Base-by-base conservation (phyloP, 2,329 filamentous ascomycete genomes). In the Fusarium nematophilum region DNA sequence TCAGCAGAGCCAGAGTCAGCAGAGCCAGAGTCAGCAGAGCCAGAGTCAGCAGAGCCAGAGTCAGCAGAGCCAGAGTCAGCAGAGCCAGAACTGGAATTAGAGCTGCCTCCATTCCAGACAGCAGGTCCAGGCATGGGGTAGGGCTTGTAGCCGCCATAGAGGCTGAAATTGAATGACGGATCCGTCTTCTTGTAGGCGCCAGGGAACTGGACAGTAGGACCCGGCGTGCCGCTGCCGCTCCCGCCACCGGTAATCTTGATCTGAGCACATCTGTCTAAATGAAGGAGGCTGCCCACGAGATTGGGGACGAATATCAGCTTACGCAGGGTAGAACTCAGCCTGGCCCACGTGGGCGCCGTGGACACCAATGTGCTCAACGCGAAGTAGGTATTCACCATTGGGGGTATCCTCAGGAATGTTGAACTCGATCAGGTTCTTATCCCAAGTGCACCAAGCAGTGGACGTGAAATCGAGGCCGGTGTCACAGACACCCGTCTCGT, bases 341-440 rank as follows among this genome's bases (percentile, higher is more conserved):
- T 67, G 57, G 43, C 62, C 59, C 42, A 60, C 61, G 48, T 67
- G 65, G 15, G 65, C 65, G 23, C 61, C 59, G 45, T 66, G 65
- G 26, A 69, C 14, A 61, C 64, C 73, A 43, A 75, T 74, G 44
- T 75, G 73, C 60, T 76, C 74, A 9, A 68, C 60, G 13, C 73
- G 72, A 36, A 74, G 44, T 46, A 76, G 71, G 40, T 76, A 75
- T 48, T 79, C 74, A 9, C 77, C 77, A 30, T 62, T 53, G 29
- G 77, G 73, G 27, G 71, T 69, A 43, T 70, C 58, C 14, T 58
- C 60, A 21, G 73, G 75, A 44, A 78, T 72, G 4, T 68, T 74
- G 18, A 73, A 69, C 48, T 72, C 70, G n/a, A 70, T 61, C n/a
- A 64, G 68, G 42, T 62, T 48, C 42, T 47, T 53, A 27, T 51